Evolutionary conservation across 129 eudicot species (phyloP).

Genomic region (Lonicera japonica): DNA sequence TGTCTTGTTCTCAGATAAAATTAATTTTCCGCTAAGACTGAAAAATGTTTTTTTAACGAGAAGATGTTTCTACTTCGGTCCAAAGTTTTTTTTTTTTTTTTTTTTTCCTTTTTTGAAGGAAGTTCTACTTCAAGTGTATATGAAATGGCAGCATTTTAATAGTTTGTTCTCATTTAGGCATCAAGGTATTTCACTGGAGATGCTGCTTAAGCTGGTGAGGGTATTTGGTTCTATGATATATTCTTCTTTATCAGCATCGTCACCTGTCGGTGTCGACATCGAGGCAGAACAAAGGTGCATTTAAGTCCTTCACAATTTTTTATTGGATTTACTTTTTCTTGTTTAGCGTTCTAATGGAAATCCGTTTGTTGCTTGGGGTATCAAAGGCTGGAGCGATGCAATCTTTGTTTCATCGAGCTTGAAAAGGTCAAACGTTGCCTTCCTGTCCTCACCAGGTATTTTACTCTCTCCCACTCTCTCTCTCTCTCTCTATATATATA

Average conservation of each 20-base stretch:
- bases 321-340: background rate
- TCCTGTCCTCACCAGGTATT: constrained; percentile 62
- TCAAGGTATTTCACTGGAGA: constrained; percentile 61
- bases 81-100: too few relatives aligned
- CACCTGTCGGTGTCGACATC: constrained; percentile 93
- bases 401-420: constrained; percentile 78
- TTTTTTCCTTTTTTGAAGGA: background rate
- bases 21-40: background rate
- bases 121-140: too few relatives aligned
- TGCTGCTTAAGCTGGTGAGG: constrained; percentile 80
- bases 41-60: background rate
- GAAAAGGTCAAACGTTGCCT: constrained; percentile 67
- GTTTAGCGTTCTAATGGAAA: constrained; percentile 2
- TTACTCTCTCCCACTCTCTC: background rate
- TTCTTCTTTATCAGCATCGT: constrained; percentile 68
- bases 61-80: background rate
- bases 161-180: constrained; percentile 41
- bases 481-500: background rate
- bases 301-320: background rate
- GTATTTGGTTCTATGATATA: constrained; percentile 85
- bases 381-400: constrained; percentile 79
- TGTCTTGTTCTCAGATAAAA: background rate
- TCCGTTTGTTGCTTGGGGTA: constrained; percentile 7
- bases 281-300: constrained; percentile 94
- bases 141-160: constrained; percentile 1